A percentile compares a stretch with the other conserved stretches of the same genome.
These are phyloP conservation scores for Epichloe typhina DNA, from an alignment of 2,329 filamentous ascomycete species.

Conservation along the genomic window DNA sequence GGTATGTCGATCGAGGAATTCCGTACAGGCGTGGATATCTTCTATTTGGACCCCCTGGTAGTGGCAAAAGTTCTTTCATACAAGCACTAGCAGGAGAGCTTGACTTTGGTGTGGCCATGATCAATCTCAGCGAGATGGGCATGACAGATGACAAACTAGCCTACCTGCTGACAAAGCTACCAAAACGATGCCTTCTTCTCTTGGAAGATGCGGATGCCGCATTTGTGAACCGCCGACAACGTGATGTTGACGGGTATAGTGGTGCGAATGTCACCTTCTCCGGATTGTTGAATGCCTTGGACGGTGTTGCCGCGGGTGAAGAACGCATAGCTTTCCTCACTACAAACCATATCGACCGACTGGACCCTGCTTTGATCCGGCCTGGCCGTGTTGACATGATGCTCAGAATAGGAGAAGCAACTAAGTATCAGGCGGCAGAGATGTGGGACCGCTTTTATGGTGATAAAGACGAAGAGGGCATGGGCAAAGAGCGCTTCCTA, in stretches of 20 bases:
- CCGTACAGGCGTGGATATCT: slow-evolving; percentile 85
- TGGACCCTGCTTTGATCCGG: slow-evolving; percentile 79
- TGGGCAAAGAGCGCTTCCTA: slow-evolving; percentile 56
- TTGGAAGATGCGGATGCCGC: slow-evolving; percentile 88
- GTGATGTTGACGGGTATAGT: slow-evolving; percentile 69
- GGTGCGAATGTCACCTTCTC: slow-evolving; percentile 91
- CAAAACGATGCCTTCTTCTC: slow-evolving; percentile 66
- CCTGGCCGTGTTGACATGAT: slow-evolving; percentile 93
- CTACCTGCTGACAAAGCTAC: slow-evolving; percentile 73
- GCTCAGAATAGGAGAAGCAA: slow-evolving; percentile 77
- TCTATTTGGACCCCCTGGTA: slow-evolving; percentile 83
- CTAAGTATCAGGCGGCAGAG: slow-evolving; percentile 65
- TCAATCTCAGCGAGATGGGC: slow-evolving; percentile 81
- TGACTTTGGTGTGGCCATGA: slow-evolving; percentile 83
- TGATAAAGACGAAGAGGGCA: slow-evolving; percentile 55
- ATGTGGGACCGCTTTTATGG: slow-evolving; percentile 96
- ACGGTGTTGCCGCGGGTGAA: slow-evolving; percentile 89
- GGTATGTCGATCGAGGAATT: slow-evolving; percentile 92
- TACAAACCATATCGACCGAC: slow-evolving; percentile 81
- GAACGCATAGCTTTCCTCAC: slow-evolving; percentile 90
- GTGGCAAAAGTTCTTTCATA: slow-evolving; percentile 91
- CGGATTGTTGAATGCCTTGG: slow-evolving; percentile 70
- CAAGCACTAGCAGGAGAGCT: slow-evolving; percentile 87
- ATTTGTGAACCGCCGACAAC: slow-evolving; percentile 67
- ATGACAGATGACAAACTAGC: slow-evolving; percentile 84